These are phyloP conservation scores for Buddleja alternifolia DNA, from an alignment of 257 asterid genomes.

Conservation along the genomic window DNA sequence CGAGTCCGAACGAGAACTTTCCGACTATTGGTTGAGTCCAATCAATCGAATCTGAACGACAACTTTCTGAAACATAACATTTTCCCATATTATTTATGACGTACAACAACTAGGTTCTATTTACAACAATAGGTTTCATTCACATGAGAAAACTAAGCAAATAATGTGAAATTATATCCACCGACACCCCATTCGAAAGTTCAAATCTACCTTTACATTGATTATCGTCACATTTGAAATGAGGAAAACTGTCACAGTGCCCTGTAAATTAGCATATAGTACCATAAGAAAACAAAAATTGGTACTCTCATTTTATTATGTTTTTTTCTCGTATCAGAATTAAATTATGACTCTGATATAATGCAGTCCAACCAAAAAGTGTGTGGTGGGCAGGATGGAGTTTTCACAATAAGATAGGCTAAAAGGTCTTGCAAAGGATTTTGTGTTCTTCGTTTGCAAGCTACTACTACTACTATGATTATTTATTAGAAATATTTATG, in stretches of 20 bases:
- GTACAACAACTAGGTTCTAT: not conserved
- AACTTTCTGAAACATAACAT: too few relatives aligned
- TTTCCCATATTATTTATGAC: too few relatives aligned
- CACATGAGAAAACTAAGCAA: not conserved
- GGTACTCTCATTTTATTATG: too few relatives aligned
- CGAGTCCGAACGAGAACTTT: too few relatives aligned
- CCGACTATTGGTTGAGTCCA: too few relatives aligned
- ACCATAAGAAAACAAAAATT: slow-evolving; percentile 9
- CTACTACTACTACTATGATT: too few relatives aligned
- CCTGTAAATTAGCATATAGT: slow-evolving; percentile 4
- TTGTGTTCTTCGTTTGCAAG: slow-evolving; percentile 4
- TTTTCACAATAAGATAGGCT: slow-evolving; percentile 19
- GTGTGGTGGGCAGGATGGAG: slow-evolving; percentile 31
- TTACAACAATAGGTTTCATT: not conserved
- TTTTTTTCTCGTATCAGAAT: too few relatives aligned
- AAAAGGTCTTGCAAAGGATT: slow-evolving; percentile 21
- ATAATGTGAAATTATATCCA: slow-evolving; percentile 15
- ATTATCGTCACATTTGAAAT: slow-evolving; percentile 35
- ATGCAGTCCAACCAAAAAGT: slow-evolving; percentile 30
- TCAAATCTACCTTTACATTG: slow-evolving; percentile 28
- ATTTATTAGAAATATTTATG: too few relatives aligned
- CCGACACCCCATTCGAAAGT: slow-evolving; percentile 38
- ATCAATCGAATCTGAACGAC: too few relatives aligned
- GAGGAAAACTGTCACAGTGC: slow-evolving; percentile 17
- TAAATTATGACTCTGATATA: too few relatives aligned